phyloP scores from a whole-genome alignment of 208 protist species.

The Entamoeba histolytica region DNA sequence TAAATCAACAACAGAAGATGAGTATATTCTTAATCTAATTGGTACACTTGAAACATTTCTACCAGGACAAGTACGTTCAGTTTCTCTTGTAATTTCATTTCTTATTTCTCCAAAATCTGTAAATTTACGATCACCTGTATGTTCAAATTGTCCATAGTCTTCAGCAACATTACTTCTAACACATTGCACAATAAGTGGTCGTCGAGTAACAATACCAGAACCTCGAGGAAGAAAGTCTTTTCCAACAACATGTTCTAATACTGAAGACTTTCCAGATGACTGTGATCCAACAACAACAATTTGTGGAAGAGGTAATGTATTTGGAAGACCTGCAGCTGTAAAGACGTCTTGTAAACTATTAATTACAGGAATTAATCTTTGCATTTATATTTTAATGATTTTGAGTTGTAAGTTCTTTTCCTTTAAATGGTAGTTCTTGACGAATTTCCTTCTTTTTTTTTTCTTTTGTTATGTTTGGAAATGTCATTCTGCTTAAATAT shows the following conservation, averaged over 20 bases:
- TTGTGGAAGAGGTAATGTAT: slow-evolving; percentile 76
- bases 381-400: background rate
- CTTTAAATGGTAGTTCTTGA: too few relatives aligned
- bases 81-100: slow-evolving; percentile 76
- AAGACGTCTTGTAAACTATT: background rate
- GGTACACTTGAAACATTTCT: slow-evolving; percentile 73
- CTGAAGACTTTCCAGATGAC: slow-evolving; percentile 69
- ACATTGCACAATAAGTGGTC: slow-evolving; percentile 90
- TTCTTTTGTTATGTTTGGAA: too few relatives aligned
- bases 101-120: slow-evolving; percentile 76
- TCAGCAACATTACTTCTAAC: slow-evolving; percentile 49
- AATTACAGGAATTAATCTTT: background rate
- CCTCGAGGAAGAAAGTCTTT: slow-evolving; percentile 92
- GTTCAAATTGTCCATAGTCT: slow-evolving; percentile 57
- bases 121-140: slow-evolving; percentile 61
- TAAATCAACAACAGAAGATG: slow-evolving; percentile 76
- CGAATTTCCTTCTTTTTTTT: too few relatives aligned
- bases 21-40: slow-evolving; percentile 77
- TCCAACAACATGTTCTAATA: slow-evolving; percentile 92
- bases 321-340: background rate
- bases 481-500: too few relatives aligned
- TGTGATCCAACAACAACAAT: slow-evolving; percentile 89
- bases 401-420: too few relatives aligned
- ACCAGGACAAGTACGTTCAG: slow-evolving; percentile 61
- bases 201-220: slow-evolving; percentile 68